Evolutionary conservation across 805 yeast genomes (phyloP).

Genomic region (Trichomonascus vanleenenianus): DNA sequence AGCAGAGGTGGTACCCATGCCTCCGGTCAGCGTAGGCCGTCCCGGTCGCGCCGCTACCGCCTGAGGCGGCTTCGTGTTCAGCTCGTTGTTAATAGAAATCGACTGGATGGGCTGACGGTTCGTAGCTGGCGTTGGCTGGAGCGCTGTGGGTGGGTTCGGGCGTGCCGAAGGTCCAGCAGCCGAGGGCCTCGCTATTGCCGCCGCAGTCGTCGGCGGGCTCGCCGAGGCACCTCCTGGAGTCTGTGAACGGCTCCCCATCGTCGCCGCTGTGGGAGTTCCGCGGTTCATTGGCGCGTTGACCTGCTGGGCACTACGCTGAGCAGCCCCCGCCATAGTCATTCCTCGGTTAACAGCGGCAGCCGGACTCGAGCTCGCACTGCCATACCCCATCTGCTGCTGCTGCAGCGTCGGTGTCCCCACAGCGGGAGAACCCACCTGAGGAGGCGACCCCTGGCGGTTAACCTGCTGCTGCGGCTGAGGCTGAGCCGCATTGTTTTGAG

Average conservation of each 20-base stretch:
- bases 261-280: conserved; percentile 8
- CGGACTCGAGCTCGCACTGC: no score
- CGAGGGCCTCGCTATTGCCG: conserved; percentile 5
- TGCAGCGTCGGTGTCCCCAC: background rate
- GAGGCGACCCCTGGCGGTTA: conserved; percentile 8
- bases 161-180: conserved; percentile 4
- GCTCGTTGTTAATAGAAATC: conserved; percentile 50
- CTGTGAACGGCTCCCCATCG: conserved; percentile 3
- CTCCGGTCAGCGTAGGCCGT: conserved; percentile 80
- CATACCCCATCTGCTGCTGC: background rate
- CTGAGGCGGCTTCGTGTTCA: conserved; percentile 57
- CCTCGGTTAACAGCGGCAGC: no score
- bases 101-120: conserved; percentile 21
- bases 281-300: conserved; percentile 20
- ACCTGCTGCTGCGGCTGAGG: conserved; percentile 10
- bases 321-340: no score
- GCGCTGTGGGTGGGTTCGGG: conserved; percentile 5
- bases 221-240: conserved; percentile 5
- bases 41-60: conserved; percentile 60
- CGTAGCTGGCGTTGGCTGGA: conserved; percentile 25
- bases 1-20: conserved; percentile 65
- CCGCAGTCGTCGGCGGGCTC: conserved; percentile 2
- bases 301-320: conserved; percentile 1
- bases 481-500: conserved; percentile 5
- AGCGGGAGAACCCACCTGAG: background rate